Percentiles rank a stretch among this genome's conserved stretches.
These are phyloP conservation scores for Hibiscus tridactylites DNA, from an alignment of 345 rosid species.

Conservation along the genomic window DNA sequence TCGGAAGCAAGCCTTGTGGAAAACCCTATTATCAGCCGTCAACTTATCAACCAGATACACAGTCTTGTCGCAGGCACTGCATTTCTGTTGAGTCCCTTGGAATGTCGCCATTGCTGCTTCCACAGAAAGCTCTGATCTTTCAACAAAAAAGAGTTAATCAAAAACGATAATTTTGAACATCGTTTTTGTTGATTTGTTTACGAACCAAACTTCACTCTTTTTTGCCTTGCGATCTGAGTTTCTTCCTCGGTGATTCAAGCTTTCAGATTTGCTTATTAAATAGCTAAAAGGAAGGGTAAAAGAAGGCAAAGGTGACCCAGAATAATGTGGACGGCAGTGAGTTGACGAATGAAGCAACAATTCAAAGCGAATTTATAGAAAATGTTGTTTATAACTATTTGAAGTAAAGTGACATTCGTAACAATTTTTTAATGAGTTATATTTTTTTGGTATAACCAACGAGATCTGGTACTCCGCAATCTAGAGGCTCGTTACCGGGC, in stretches of 20 bases:
- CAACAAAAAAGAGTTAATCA: neutral
- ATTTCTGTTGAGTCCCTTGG: slow-evolving; percentile 46
- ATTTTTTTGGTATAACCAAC: too few relatives aligned
- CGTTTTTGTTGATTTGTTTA: neutral
- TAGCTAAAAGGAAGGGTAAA: neutral
- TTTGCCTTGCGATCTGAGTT: neutral
- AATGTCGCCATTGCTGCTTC: slow-evolving; percentile 29
- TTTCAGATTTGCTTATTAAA: neutral
- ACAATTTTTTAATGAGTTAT: too few relatives aligned
- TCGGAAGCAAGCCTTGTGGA: slow-evolving; percentile 53
- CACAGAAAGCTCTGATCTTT: neutral
- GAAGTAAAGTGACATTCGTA: too few relatives aligned
- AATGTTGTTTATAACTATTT: neutral
- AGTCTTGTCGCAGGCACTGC: slow-evolving; percentile 50
- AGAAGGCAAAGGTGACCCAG: neutral
- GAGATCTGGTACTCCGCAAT: too few relatives aligned
- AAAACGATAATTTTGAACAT: neutral
- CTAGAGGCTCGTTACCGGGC: too few relatives aligned
- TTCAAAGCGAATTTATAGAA: slow-evolving; percentile 13
- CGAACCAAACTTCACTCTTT: neutral
- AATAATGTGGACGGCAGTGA: slow-evolving; percentile 15
- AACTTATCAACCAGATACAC: slow-evolving; percentile 58
- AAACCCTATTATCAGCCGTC: slow-evolving; percentile 41
- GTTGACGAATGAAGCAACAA: slow-evolving; percentile 10
- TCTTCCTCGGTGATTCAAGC: neutral